Conservation (phyloP, 495 filamentous ascomycete genomes). For the Penicillium coprophilum region DNA sequence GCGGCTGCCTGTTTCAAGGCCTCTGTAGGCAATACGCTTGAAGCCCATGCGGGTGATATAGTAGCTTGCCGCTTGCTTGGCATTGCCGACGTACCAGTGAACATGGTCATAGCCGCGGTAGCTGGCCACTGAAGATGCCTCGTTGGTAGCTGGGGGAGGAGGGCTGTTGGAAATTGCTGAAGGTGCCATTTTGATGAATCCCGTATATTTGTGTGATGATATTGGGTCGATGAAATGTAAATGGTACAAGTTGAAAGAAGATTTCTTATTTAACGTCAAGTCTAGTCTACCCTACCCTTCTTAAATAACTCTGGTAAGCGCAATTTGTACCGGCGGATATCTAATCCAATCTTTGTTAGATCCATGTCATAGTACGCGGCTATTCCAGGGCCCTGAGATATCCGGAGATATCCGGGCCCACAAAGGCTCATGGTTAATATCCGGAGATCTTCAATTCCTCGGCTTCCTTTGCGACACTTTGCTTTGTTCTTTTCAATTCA, state of each 20-base stretch:
- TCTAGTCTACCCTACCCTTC: neutral
- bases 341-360: constrained; percentile 4
- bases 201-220: neutral
- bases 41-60: constrained; percentile 86
- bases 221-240: neutral
- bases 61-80: constrained; percentile 85
- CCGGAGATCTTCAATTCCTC: neutral
- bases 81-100: constrained; percentile 93
- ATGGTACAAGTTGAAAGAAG: constrained; percentile 2
- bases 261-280: constrained; percentile 5
- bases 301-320: constrained; percentile 18
- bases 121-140: constrained; percentile 39
- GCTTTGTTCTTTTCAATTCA: neutral
- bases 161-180: constrained; percentile 62
- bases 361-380: neutral
- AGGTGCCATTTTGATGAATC: constrained; percentile 61
- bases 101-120: constrained; percentile 87
- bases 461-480: neutral
- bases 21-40: constrained; percentile 73
- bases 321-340: constrained; percentile 11
- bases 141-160: constrained; percentile 30
- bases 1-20: constrained; percentile 82
- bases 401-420: constrained; percentile 26
- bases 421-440: constrained; percentile 6
- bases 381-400: constrained; percentile 18